These are phyloP conservation scores for Grifola frondosa DNA, from an alignment of 1,284 basidiomycete genomes.

Conservation along the genomic window DNA sequence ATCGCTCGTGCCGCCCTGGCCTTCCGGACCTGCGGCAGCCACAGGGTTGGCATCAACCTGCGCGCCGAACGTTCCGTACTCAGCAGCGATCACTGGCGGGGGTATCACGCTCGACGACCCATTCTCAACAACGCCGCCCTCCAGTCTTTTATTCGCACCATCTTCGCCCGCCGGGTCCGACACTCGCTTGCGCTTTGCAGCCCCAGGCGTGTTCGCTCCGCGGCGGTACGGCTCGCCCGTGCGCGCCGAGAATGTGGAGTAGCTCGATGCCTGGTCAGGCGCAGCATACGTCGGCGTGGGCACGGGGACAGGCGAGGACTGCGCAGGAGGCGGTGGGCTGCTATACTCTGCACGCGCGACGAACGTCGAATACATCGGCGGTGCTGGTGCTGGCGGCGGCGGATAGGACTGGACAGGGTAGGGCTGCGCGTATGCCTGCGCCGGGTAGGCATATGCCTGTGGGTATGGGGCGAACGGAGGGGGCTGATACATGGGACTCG, in stretches of 20 bases:
- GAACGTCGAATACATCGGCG: slow-evolving; percentile 7
- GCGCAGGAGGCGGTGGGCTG: slow-evolving; percentile 10
- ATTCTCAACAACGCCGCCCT: no score
- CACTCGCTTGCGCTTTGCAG: slow-evolving; percentile 19
- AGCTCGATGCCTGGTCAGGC: slow-evolving; percentile 1
- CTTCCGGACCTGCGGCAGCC: no score
- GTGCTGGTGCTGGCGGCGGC: slow-evolving; percentile 2
- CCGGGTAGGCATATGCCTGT: slow-evolving; percentile 19
- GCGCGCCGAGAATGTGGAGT: slow-evolving; percentile 18
- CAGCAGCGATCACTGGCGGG: no score
- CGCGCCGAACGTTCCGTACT: no score
- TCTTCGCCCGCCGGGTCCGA: no score
- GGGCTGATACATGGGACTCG: slow-evolving; percentile 20
- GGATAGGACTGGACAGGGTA: slow-evolving; percentile 14
- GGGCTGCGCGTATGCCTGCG: slow-evolving; percentile 17
- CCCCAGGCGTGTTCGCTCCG: slow-evolving; percentile 1
- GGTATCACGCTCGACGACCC: no score
- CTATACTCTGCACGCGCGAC: slow-evolving; percentile 9
- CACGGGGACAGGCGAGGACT: slow-evolving; percentile 7
- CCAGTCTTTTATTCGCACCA: no score
- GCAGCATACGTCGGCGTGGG: background rate
- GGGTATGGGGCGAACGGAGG: slow-evolving; percentile 22
- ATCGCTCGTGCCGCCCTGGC: no score
- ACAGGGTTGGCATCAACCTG: no score
- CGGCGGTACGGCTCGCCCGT: slow-evolving; percentile 20